Evolutionary conservation across 1,139 yeast genomes (phyloP).

Genomic region (Arxiozyma slooffiae): DNA sequence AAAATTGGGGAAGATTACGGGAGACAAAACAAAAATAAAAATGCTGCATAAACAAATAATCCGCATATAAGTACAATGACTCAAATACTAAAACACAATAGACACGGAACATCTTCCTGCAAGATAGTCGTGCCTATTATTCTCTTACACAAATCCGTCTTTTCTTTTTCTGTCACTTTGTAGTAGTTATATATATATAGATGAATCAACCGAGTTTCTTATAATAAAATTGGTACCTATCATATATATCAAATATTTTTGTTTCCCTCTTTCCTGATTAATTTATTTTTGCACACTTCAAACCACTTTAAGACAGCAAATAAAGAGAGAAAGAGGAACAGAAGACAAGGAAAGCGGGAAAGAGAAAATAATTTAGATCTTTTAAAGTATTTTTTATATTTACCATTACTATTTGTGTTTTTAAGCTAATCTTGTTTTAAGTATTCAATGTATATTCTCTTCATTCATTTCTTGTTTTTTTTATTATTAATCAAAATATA

Average conservation of each 20-base stretch:
- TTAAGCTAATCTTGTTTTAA: neutral
- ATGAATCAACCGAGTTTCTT: neutral
- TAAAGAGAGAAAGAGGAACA: too few relatives aligned
- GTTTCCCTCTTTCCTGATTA: neutral
- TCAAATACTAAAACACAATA: neutral
- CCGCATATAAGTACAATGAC: too few relatives aligned
- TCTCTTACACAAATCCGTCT: neutral
- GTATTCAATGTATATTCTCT: neutral
- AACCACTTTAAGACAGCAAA: neutral
- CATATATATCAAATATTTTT: neutral
- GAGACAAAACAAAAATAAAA: neutral
- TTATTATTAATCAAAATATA: too few relatives aligned
- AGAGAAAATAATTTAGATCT: too few relatives aligned
- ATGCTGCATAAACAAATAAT: too few relatives aligned
- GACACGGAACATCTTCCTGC: neutral
- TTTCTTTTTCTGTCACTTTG: neutral
- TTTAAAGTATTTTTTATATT: too few relatives aligned
- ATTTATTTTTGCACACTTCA: neutral
- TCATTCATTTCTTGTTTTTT: neutral
- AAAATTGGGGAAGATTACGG: neutral
- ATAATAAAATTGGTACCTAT: too few relatives aligned
- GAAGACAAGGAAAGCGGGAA: too few relatives aligned
- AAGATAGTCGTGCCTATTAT: neutral
- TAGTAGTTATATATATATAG: neutral
- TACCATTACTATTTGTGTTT: too few relatives aligned